These are phyloP conservation scores for Mycena crocata DNA, from an alignment of 768 basidiomycete genomes.

Conservation along the genomic window DNA sequence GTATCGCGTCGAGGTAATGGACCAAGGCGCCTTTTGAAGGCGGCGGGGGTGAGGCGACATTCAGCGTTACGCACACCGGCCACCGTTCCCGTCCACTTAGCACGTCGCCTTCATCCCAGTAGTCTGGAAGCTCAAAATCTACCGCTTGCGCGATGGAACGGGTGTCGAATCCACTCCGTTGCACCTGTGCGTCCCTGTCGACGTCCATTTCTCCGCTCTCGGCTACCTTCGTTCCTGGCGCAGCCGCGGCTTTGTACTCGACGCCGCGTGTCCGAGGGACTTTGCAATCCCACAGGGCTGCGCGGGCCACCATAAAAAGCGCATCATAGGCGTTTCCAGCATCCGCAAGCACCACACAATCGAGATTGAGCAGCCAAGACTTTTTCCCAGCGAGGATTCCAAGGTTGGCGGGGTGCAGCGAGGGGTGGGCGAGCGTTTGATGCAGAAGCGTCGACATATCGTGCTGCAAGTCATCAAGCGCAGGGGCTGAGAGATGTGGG, in stretches of 20 bases:
- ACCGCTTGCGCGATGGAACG: slow-evolving; percentile 62
- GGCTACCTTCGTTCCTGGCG: slow-evolving; percentile 33
- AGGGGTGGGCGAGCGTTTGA: slow-evolving; percentile 72
- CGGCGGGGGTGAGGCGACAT: slow-evolving; percentile 62
- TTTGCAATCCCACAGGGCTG: slow-evolving; percentile 84
- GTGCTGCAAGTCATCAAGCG: slow-evolving; percentile 81
- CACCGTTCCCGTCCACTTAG: slow-evolving; percentile 72
- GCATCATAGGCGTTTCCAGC: slow-evolving; percentile 83
- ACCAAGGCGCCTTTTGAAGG: slow-evolving; percentile 60
- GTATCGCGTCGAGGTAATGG: slow-evolving; percentile 81
- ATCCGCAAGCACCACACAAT: slow-evolving; percentile 79
- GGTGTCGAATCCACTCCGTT: slow-evolving; percentile 69
- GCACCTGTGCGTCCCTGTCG: slow-evolving; percentile 50
- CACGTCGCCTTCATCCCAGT: slow-evolving; percentile 86
- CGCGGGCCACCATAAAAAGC: slow-evolving; percentile 81
- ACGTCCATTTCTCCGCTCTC: slow-evolving; percentile 65
- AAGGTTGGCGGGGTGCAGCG: slow-evolving; percentile 76
- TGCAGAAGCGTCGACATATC: slow-evolving; percentile 76
- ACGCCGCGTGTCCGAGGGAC: slow-evolving; percentile 80
- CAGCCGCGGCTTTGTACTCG: slow-evolving; percentile 66
- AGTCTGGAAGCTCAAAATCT: slow-evolving; percentile 90
- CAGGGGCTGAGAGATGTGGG: slow-evolving; percentile 69
- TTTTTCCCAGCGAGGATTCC: slow-evolving; percentile 69
- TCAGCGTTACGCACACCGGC: slow-evolving; percentile 84
- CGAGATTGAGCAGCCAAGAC: slow-evolving; percentile 81